Conservation (phyloP, 176 grass and related monocot species). For the Bolboschoenus planiculmis region DNA sequence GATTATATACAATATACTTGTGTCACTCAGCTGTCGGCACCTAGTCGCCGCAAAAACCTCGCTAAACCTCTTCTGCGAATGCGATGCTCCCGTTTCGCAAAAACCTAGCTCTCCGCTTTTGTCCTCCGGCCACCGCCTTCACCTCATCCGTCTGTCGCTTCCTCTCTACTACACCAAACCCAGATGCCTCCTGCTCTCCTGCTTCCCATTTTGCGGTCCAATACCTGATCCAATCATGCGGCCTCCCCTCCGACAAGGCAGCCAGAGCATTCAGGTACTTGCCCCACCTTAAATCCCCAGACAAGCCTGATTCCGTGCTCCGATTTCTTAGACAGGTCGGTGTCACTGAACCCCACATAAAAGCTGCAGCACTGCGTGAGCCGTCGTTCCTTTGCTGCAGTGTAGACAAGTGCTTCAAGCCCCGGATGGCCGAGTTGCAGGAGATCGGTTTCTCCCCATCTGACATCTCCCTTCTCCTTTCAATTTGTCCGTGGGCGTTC, state of each 20-base stretch:
- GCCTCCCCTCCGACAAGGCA: neutral
- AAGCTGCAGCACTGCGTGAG: neutral
- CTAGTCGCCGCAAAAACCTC: no score
- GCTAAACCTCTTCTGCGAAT: no score
- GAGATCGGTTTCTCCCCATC: neutral
- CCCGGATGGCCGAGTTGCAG: neutral
- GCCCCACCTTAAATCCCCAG: neutral
- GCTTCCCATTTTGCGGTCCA: neutral
- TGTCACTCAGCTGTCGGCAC: no score
- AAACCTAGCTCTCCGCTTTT: no score
- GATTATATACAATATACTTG: no score
- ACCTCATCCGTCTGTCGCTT: neutral
- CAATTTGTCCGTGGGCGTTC: neutral
- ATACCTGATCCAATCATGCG: neutral
- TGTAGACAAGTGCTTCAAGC: neutral
- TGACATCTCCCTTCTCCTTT: neutral
- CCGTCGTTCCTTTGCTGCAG: neutral
- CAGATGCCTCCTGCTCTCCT: neutral
- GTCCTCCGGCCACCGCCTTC: neutral
- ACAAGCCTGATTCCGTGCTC: neutral
- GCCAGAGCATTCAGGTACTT: neutral
- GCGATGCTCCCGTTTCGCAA: neutral
- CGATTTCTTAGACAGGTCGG: neutral
- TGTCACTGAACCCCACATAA: neutral
- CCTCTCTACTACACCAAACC: neutral